A percentile compares a stretch with the other conserved stretches of the same genome.
phyloP scores from a whole-genome alignment of 495 filamentous ascomycete genomes.

The Parmelia sp. region DNA sequence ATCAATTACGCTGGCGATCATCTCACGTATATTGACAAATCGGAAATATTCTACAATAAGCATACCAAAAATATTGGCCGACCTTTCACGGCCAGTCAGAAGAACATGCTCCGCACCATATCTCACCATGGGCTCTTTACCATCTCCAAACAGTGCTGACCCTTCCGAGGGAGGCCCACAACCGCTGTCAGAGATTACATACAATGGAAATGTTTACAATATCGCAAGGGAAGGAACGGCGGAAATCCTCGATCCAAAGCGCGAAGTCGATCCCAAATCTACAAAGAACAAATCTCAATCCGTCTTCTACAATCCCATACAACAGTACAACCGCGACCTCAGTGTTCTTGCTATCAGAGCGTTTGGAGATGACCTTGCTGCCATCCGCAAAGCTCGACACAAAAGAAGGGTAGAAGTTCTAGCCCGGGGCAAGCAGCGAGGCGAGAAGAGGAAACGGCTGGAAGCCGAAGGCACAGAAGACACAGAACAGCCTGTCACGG shows the following conservation, averaged over 20 bases:
- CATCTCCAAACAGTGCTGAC: background rate
- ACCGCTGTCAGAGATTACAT: background rate
- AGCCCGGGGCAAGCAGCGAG: slow-evolving; percentile 14
- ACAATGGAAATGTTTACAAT: slow-evolving; percentile 51
- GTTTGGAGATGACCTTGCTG: slow-evolving; percentile 62
- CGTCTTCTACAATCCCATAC: slow-evolving; percentile 98
- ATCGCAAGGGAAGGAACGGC: slow-evolving; percentile 65
- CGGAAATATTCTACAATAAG: background rate
- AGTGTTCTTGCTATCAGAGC: slow-evolving; percentile 84
- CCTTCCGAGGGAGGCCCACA: background rate
- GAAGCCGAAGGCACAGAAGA: slow-evolving; percentile 9
- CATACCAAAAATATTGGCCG: background rate
- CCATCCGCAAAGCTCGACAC: slow-evolving; percentile 31
- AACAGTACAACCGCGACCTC: slow-evolving; percentile 96
- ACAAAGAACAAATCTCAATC: slow-evolving; percentile 48
- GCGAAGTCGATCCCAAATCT: slow-evolving; percentile 37
- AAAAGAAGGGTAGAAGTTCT: slow-evolving; percentile 28
- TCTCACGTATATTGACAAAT: background rate
- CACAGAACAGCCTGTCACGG: slow-evolving; percentile 13
- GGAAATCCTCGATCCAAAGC: slow-evolving; percentile 54
- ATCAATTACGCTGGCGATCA: background rate
- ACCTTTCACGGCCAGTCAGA: background rate
- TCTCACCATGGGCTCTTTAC: slow-evolving; percentile 6
- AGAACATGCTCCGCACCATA: slow-evolving; percentile 6
- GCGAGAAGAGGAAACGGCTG: slow-evolving; percentile 28